Percentiles rank a stretch among this genome's conserved stretches.
phyloP scores from a whole-genome alignment of 1,284 basidiomycete species.

The Boletus mariae region DNA sequence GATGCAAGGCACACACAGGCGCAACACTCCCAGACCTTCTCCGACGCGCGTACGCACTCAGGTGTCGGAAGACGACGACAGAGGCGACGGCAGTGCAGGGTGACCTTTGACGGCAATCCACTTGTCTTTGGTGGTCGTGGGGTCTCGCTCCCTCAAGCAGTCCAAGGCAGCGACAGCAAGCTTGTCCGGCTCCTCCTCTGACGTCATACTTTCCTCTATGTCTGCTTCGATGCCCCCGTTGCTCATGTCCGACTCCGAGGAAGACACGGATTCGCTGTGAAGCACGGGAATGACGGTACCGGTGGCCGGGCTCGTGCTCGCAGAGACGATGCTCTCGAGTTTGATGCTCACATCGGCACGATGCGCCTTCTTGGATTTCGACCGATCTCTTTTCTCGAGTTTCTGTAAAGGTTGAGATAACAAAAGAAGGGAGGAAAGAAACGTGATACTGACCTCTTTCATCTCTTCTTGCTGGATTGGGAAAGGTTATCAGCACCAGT shows the following conservation, averaged over 20 bases:
- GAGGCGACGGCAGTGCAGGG: neutral
- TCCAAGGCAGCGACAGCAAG: slow-evolving; percentile 30
- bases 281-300: slow-evolving; percentile 29
- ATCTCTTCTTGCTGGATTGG: slow-evolving; percentile 43
- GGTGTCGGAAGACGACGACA: slow-evolving; percentile 7
- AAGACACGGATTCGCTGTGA: slow-evolving; percentile 32
- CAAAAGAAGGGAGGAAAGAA: neutral
- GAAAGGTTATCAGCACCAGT: slow-evolving; percentile 18
- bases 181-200: slow-evolving; percentile 61
- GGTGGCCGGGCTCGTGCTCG: slow-evolving; percentile 26
- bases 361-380: slow-evolving; percentile 51
- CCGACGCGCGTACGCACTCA: slow-evolving; percentile 5
- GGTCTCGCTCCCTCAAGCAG: slow-evolving; percentile 1
- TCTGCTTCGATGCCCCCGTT: slow-evolving; percentile 63
- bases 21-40: neutral
- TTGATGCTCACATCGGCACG: slow-evolving; percentile 37
- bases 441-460: slow-evolving; percentile 43
- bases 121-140: slow-evolving; percentile 47
- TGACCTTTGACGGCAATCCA: slow-evolving; percentile 65
- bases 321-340: slow-evolving; percentile 29
- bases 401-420: slow-evolving; percentile 34
- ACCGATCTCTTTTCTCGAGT: slow-evolving; percentile 54
- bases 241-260: slow-evolving; percentile 55
- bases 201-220: slow-evolving; percentile 68
- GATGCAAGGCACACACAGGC: neutral